A percentile compares a stretch with the other conserved stretches of the same genome.
phyloP scores from a whole-genome alignment of 805 yeast species.

The Cyberlindnera galapagoensis region DNA sequence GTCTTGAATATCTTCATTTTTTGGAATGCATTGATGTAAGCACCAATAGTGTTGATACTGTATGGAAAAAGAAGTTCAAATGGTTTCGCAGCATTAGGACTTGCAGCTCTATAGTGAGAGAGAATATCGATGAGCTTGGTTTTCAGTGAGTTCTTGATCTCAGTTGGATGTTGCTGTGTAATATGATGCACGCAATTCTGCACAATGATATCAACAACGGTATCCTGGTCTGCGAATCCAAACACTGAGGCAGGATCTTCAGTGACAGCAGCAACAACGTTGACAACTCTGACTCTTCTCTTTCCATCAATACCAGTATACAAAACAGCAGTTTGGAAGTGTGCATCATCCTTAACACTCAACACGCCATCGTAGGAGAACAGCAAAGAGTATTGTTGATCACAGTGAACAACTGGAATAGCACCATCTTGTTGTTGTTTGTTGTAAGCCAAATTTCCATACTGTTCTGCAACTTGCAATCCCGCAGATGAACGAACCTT shows the following conservation, averaged over 20 bases:
- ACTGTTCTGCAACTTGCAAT: conserved; percentile 69
- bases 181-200: conserved; percentile 38
- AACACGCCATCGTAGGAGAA: conserved; percentile 73
- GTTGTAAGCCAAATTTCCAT: conserved; percentile 46
- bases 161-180: conserved; percentile 38
- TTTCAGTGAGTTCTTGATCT: conserved; percentile 46
- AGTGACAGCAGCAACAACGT: conserved; percentile 75
- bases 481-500: conserved; percentile 88
- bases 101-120: conserved; percentile 48
- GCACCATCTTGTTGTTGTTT: conserved; percentile 50
- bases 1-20: conserved; percentile 57
- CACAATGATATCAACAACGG: conserved; percentile 45
- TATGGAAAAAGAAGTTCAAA: conserved; percentile 78
- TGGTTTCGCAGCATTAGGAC: conserved; percentile 37
- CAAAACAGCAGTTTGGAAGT: conserved; percentile 84
- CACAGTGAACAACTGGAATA: conserved; percentile 58
- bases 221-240: conserved; percentile 74
- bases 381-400: conserved; percentile 63
- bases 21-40: conserved; percentile 59
- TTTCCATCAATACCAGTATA: conserved; percentile 75
- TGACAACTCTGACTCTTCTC: conserved; percentile 82
- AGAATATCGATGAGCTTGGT: conserved; percentile 48
- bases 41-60: conserved; percentile 64
- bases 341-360: conserved; percentile 66
- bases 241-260: conserved; percentile 68